Evolutionary conservation across 2,329 filamentous ascomycete species (phyloP).

Genomic region (Talaromyces islandicus): DNA sequence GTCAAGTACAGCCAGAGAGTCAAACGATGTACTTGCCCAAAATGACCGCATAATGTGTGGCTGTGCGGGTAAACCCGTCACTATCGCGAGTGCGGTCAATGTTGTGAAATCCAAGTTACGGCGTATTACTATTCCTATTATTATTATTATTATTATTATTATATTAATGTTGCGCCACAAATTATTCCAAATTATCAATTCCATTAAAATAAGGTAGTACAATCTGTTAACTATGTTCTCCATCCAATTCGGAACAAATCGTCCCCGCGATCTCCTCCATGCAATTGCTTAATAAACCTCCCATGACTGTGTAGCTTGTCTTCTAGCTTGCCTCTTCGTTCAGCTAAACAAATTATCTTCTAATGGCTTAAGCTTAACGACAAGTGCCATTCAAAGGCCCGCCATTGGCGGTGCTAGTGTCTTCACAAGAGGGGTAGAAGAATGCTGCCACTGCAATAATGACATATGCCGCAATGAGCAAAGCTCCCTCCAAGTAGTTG

Average conservation of each 20-base stretch:
- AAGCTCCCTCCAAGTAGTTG: slow-evolving; percentile 73
- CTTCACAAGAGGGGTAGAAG: slow-evolving; percentile 53
- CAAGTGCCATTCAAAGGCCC: slow-evolving; percentile 13
- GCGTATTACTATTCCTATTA: no score
- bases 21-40: neutral
- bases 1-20: no score
- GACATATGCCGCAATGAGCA: slow-evolving; percentile 61
- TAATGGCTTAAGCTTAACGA: neutral
- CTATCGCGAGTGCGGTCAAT: neutral
- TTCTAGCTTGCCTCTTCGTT: neutral
- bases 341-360: neutral
- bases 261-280: neutral
- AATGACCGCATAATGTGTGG: neutral
- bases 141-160: no score
- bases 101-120: neutral
- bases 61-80: neutral
- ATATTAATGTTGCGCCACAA: neutral
- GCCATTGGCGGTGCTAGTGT: slow-evolving; percentile 36
- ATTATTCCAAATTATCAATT: neutral
- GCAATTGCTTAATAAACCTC: neutral
- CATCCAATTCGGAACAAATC: neutral
- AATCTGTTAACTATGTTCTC: neutral
- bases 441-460: slow-evolving; percentile 63
- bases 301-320: neutral
- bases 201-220: neutral